Conservation (phyloP, 1,284 basidiomycete genomes). For the Microbotryomycetes sp. region DNA sequence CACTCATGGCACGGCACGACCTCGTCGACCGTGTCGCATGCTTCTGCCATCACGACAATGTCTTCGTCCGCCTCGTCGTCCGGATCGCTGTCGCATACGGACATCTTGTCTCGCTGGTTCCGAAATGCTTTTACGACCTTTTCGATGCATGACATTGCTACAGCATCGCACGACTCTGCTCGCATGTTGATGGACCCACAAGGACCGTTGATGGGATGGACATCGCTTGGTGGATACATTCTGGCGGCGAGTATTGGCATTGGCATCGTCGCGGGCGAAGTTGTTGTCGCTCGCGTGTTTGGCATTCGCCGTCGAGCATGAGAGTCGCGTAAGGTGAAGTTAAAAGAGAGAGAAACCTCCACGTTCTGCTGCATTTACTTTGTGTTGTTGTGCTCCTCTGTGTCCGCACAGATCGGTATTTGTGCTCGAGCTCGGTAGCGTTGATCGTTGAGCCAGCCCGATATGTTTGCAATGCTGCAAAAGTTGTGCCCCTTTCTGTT, state of each 20-base stretch:
- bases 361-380: too few relatives aligned
- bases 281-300: constrained; percentile 12
- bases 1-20: not conserved
- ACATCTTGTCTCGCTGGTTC: not conserved
- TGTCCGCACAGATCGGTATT: too few relatives aligned
- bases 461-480: too few relatives aligned
- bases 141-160: not conserved
- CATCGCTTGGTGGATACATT: constrained; percentile 16
- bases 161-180: not conserved
- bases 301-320: constrained; percentile 8
- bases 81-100: not conserved
- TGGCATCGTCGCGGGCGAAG: constrained; percentile 27
- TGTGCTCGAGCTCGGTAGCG: too few relatives aligned
- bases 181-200: not conserved
- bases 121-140: not conserved
- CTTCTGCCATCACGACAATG: too few relatives aligned
- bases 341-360: too few relatives aligned
- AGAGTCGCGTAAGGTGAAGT: too few relatives aligned
- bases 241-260: constrained; percentile 23
- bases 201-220: constrained; percentile 7
- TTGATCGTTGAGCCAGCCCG: too few relatives aligned
- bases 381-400: too few relatives aligned
- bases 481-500: too few relatives aligned
- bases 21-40: not conserved
- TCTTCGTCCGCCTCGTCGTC: not conserved